phyloP scores from a whole-genome alignment of 2,329 filamentous ascomycete genomes.

The Colletotrichum melonis region DNA sequence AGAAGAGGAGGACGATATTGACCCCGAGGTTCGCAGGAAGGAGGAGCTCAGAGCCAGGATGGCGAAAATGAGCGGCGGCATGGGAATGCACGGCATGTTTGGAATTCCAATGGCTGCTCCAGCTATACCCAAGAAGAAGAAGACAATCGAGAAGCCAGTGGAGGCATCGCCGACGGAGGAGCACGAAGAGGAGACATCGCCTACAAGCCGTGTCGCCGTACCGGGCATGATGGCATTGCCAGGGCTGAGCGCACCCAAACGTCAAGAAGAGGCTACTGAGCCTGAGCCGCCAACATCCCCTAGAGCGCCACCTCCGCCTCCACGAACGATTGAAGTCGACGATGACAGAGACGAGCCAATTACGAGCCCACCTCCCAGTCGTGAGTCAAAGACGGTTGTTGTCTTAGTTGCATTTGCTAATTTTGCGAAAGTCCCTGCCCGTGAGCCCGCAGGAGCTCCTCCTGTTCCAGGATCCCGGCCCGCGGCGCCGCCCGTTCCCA shows the following conservation, averaged over 20 bases:
- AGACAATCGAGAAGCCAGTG: conserved; percentile 53
- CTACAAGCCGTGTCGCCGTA: conserved; percentile 60
- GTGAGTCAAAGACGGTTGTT: conserved; percentile 22
- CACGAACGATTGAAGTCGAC: conserved; percentile 63
- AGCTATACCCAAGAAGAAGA: conserved; percentile 67
- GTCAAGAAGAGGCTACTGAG: conserved; percentile 61
- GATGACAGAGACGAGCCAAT: conserved; percentile 46
- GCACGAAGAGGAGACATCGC: conserved; percentile 56
- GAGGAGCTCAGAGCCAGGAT: conserved; percentile 94
- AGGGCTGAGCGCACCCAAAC: conserved; percentile 73
- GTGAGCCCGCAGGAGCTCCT: conserved; percentile 50
- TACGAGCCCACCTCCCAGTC: conserved; percentile 15
- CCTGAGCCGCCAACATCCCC: conserved; percentile 54
- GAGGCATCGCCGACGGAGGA: conserved; percentile 49
- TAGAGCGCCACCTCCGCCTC: conserved; percentile 50
- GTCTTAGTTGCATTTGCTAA: conserved; percentile 44
- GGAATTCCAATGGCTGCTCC: conserved; percentile 73
- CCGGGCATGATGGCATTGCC: conserved; percentile 74
- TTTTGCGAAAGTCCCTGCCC: conserved; percentile 44
- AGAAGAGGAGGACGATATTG: conserved; percentile 86
- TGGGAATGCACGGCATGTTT: conserved; percentile 97
- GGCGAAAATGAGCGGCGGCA: conserved; percentile 98
- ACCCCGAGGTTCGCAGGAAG: conserved; percentile 86
- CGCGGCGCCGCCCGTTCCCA: conserved; percentile 67
- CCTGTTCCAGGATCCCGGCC: conserved; percentile 64